Base-by-base conservation (phyloP, 371 early-diverging fungal species). In the Rhizomucor miehei region DNA sequence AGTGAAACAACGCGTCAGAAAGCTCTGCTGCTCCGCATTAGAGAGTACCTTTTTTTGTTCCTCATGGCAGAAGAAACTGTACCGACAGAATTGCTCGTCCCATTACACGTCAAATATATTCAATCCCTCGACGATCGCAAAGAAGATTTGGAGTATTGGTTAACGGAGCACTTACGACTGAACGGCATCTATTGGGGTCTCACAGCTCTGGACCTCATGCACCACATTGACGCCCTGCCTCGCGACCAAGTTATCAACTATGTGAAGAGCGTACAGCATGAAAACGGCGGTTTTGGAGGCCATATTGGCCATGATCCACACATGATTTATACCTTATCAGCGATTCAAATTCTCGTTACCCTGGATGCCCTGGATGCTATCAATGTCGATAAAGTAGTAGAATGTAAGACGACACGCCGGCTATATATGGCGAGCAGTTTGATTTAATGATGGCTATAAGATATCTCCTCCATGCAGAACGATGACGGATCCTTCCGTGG, bases 131-230 rank as follows among this genome's bases (percentile, higher is more conserved):
- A 92, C 75, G 84, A 81, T 37, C 54, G 86, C 67, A 85, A 90
- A 53, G 89, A 94, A 49, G 86, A 84, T 44, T 78, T 98, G 4
- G 95, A 95, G 57, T 98, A 96, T 70, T 93, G 93, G 94, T 63
- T 92, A 45, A 85, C 93, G 0, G 95, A 93, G 57, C 97, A 97
- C 56, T 71, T 98, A 19, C 86, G 94, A 1, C 65, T 98, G 17
- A 95, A 88, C 52, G 95, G 95, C 20, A 76, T 97, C 12, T 97
- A 97, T 69, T 97, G 99, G 99, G 96, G 93, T 0, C 60, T 93
- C 0, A 94, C 94, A 0, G 89, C 95, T 0, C 73, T 95, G 46
- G 80, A 82, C 35, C 68, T 97, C 44, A 71, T 98, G 72, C 72
- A 81, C 46, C 65, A 75, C 19, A 63, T 71, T n/a, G 86, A 87